Percentiles rank a stretch among this genome's conserved stretches.
phyloP scores from a whole-genome alignment of 768 basidiomycete species.

The Auricularia sp. region DNA sequence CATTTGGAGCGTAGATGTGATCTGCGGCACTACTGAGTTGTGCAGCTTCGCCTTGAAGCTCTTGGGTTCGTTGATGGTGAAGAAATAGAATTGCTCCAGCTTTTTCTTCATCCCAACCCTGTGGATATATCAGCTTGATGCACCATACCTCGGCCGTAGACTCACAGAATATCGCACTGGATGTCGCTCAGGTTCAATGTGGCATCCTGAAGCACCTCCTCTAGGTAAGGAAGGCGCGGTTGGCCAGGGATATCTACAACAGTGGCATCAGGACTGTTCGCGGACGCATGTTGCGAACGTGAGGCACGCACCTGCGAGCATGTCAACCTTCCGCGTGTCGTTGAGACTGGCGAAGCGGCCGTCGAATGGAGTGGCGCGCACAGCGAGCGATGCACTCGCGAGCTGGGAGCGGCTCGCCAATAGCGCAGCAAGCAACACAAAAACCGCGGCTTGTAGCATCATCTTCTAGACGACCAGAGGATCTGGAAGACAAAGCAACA shows the following conservation, averaged over 20 bases:
- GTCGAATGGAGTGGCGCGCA: not conserved
- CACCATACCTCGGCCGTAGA: not conserved
- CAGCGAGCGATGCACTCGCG: too few species aligned
- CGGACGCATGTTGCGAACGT: not conserved
- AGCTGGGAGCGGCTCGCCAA: too few species aligned
- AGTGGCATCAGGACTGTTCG: not conserved
- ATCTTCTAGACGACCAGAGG: too few species aligned
- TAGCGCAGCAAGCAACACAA: too few species aligned
- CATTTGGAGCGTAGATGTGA: constrained; percentile 38
- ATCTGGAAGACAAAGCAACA: too few species aligned
- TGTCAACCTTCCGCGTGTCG: not conserved
- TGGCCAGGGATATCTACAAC: not conserved
- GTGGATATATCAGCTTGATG: not conserved
- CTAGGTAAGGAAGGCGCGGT: not conserved
- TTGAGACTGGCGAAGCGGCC: not conserved
- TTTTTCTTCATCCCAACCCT: constrained; percentile 32
- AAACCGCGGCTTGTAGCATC: too few species aligned
- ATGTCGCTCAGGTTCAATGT: constrained; percentile 10
- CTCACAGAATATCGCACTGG: constrained; percentile 13
- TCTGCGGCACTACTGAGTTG: constrained; percentile 28
- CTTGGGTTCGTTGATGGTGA: constrained; percentile 34
- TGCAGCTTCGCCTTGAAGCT: constrained; percentile 31
- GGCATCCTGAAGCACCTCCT: not conserved
- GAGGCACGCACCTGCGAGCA: not conserved
- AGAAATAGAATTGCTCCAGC: constrained; percentile 41